Percentiles rank a stretch among this genome's conserved stretches.
These are phyloP conservation scores for Eremothecium sinecaudum DNA, from an alignment of 1,139 yeast species.

Conservation along the genomic window DNA sequence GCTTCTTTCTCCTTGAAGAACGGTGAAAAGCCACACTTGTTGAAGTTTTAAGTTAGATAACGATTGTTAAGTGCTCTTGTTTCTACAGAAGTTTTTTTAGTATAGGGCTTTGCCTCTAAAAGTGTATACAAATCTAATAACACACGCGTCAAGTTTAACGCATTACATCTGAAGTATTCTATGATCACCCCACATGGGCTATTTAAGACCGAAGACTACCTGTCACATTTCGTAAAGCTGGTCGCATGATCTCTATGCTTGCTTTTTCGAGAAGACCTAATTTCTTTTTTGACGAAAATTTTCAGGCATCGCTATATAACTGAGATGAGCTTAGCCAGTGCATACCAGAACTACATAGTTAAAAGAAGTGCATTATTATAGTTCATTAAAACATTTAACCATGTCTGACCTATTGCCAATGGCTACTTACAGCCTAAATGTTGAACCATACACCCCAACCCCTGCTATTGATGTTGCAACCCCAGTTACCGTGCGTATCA, in stretches of 20 bases:
- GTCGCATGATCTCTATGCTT: no score
- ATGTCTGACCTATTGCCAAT: constrained; percentile 72
- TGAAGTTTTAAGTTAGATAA: constrained; percentile 64
- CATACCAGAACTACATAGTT: background rate
- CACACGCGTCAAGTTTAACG: constrained; percentile 3
- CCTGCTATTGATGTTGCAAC: constrained; percentile 80
- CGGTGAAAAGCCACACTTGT: constrained; percentile 99
- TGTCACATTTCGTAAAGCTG: no score
- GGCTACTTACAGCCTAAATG: constrained; percentile 75
- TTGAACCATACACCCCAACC: constrained; percentile 76
- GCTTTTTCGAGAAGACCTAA: no score
- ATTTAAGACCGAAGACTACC: no score
- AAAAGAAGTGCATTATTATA: background rate
- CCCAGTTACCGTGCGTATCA: constrained; percentile 82
- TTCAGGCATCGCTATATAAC: constrained; percentile 1
- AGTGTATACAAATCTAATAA: constrained; percentile 5
- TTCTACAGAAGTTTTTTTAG: constrained; percentile 4
- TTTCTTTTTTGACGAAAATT: constrained; percentile 4
- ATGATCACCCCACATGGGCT: no score
- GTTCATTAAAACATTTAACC: no score
- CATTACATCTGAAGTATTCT: background rate
- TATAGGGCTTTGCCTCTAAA: constrained; percentile 2
- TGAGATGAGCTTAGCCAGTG: constrained; percentile 1
- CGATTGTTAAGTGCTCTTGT: constrained; percentile 3
- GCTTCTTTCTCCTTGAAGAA: constrained; percentile 94